Evolutionary conservation across 179 eudicot species (phyloP), one percentile per base, ranked within the genome.

Genomic region (Camellia oleifera): DNA sequence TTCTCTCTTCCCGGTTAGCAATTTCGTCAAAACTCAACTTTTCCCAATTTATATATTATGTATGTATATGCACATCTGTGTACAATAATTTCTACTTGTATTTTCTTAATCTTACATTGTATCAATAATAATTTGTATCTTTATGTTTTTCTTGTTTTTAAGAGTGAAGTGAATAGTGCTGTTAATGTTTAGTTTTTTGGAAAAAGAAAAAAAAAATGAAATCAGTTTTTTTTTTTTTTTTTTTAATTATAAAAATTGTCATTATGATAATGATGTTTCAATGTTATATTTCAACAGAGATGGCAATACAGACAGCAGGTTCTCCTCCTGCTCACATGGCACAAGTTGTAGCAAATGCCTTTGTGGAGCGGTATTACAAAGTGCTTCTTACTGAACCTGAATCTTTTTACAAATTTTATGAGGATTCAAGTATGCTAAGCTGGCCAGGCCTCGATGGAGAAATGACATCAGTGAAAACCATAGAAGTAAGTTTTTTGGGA

Each of bases 401-500:
- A 20, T 4, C 45, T 32, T 89, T 81, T 32, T 82, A 86, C 72
- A 81, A 79, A 18, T 89, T 92, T 82, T 91, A 86, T 72, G 72
- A 83, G 53, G 90, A 92, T 62, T 79, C 84, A 1, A 92, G 93
- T 78, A 80, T 82, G 2, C 75, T 90, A 82, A 84, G 80, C 57
- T 86, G 93, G 57, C 89, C 91, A 15, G 89, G 82, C 15, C 78
- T 72, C 11, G 80, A 84, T 66, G 91, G 88, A 44, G 18, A 40
- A 12, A 40, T 89, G 81, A 72, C 46, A 26, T 81, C 88, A 8
- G 89, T 75, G 12, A 86, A 86, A 13, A 72, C 84, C 79, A 79
- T 81, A 83, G 58, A 83, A n/a, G 95, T 90, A 82, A 76, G 87
- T 81, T 75, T 65, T 26, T 70, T 50, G 52, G 1, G 12, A 54